phyloP scores from a whole-genome alignment of 371 early-diverging fungal genomes.

The Smittium culicis region DNA sequence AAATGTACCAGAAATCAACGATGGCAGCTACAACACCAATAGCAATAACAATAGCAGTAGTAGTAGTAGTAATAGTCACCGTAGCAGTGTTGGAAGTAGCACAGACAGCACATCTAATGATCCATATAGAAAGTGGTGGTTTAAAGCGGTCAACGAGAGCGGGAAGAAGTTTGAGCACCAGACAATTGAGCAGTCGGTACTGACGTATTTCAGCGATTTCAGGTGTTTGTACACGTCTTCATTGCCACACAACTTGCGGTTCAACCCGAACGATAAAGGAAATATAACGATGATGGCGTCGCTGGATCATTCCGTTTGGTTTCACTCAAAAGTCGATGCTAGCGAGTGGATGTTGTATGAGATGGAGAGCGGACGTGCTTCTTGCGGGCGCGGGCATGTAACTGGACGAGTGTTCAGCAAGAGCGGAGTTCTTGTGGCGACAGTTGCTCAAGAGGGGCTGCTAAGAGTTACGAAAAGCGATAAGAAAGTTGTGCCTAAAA shows the following conservation, averaged over 20 bases:
- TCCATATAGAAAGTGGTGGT: conserved; percentile 1
- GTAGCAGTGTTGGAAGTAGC: background rate
- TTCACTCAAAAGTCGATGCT: conserved; percentile 69
- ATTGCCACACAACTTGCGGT: background rate
- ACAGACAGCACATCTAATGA: background rate
- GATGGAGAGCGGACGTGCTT: conserved; percentile 58
- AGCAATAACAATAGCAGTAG: background rate
- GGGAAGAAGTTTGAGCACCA: background rate
- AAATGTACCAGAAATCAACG: background rate
- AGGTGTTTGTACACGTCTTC: background rate
- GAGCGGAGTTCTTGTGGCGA: conserved; percentile 63
- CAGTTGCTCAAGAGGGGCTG: conserved; percentile 51
- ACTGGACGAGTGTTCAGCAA: conserved; percentile 58
- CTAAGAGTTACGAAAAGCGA: background rate
- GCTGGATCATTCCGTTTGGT: conserved; percentile 83
- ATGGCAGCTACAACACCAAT: background rate
- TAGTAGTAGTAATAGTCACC: background rate
- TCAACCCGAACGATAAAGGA: background rate
- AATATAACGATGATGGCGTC: conserved; percentile 40
- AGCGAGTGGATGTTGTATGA: conserved; percentile 81
- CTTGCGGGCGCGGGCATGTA: conserved; percentile 57
- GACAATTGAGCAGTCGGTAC: background rate
- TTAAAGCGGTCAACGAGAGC: background rate
- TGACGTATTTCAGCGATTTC: conserved; percentile 4
- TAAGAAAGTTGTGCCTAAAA: background rate